phyloP scores from a whole-genome alignment of 2,329 filamentous ascomycete species.

The Xylariaceae sp. region DNA sequence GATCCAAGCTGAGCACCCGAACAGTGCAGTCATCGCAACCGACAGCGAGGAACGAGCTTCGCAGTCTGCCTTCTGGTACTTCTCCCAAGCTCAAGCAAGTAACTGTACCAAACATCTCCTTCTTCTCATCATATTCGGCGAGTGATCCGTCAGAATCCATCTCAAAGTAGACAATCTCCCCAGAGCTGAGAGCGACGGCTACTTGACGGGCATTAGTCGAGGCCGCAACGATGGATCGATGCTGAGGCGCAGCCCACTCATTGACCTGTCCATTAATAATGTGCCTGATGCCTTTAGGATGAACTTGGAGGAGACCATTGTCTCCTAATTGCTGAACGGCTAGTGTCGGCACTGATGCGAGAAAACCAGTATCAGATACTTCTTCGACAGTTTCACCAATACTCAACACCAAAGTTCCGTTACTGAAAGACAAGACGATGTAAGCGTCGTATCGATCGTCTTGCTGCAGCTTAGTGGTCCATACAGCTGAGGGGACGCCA shows the following conservation, averaged over 20 bases:
- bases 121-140: slow-evolving; percentile 91
- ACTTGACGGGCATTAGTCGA: slow-evolving; percentile 92
- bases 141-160: slow-evolving; percentile 89
- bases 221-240: slow-evolving; percentile 91
- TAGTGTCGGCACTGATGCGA: slow-evolving; percentile 82
- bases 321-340: slow-evolving; percentile 93
- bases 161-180: slow-evolving; percentile 97
- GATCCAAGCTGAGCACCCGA: slow-evolving; percentile 83
- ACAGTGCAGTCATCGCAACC: slow-evolving; percentile 97
- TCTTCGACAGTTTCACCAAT: slow-evolving; percentile 97
- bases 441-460: slow-evolving; percentile 87
- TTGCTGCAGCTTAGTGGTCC: slow-evolving; percentile 85
- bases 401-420: slow-evolving; percentile 84
- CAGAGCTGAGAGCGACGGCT: slow-evolving; percentile 87
- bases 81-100: slow-evolving; percentile 92
- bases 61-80: slow-evolving; percentile 81
- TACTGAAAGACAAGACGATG: slow-evolving; percentile 89
- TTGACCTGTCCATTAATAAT: slow-evolving; percentile 77
- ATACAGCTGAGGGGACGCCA: slow-evolving; percentile 84
- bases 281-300: slow-evolving; percentile 93
- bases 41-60: slow-evolving; percentile 91
- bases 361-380: slow-evolving; percentile 87
- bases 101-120: slow-evolving; percentile 91
- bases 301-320: slow-evolving; percentile 87
- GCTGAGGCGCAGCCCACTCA: slow-evolving; percentile 90